phyloP scores from a whole-genome alignment of 108 stramenopile genomes.

The Mayamaea pseudoterrestris region DNA sequence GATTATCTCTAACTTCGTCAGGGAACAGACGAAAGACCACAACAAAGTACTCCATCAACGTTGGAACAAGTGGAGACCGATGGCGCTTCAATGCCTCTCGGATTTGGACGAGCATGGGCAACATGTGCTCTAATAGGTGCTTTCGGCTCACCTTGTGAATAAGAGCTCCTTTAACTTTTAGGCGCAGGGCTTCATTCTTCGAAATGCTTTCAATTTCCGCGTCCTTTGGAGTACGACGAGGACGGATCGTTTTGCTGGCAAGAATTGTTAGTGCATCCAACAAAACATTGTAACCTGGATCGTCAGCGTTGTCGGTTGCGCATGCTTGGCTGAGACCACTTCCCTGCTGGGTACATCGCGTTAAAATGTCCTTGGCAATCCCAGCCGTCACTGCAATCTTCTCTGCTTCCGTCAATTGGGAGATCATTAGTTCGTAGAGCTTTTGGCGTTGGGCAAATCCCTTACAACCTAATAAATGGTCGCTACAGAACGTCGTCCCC shows the following conservation, averaged over 20 bases:
- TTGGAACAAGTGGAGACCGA: slow-evolving; percentile 72
- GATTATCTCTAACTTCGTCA: slow-evolving; percentile 67
- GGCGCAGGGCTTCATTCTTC: slow-evolving; percentile 30
- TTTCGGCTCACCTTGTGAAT: slow-evolving; percentile 81
- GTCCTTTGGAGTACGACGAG: slow-evolving; percentile 39
- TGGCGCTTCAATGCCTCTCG: slow-evolving; percentile 68
- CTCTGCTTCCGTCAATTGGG: slow-evolving; percentile 80
- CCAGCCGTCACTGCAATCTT: slow-evolving; percentile 82
- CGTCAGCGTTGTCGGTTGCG: slow-evolving; percentile 1
- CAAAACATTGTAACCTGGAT: slow-evolving; percentile 41
- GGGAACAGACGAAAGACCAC: slow-evolving; percentile 69
- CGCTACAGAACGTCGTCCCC: slow-evolving; percentile 16
- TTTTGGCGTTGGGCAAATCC: slow-evolving; percentile 36
- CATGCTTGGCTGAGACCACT: slow-evolving; percentile 59
- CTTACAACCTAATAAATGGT: slow-evolving; percentile 29
- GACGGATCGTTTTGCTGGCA: slow-evolving; percentile 40
- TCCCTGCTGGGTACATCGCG: slow-evolving; percentile 44
- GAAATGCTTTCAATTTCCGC: no score
- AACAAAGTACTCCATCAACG: slow-evolving; percentile 73
- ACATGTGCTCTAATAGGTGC: slow-evolving; percentile 84
- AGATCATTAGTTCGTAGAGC: slow-evolving; percentile 76
- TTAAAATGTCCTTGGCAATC: slow-evolving; percentile 78
- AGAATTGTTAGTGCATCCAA: slow-evolving; percentile 52
- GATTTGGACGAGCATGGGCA: slow-evolving; percentile 84
- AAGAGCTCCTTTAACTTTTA: slow-evolving; percentile 49